Conservation (phyloP, 257 asterid species). For the Solanum bukasovii region DNA sequence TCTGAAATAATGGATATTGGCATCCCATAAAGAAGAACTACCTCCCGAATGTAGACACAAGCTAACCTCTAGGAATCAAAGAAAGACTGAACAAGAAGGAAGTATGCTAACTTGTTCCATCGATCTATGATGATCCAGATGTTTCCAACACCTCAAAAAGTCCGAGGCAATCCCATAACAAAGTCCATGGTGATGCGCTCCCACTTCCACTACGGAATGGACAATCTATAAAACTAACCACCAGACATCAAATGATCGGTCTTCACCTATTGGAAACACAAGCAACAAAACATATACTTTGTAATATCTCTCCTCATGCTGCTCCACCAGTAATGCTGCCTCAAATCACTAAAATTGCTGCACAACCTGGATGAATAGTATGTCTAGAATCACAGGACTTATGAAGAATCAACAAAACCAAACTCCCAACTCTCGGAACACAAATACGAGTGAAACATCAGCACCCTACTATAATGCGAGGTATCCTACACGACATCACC, state of each 20-base stretch:
- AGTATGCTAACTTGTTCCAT: not conserved
- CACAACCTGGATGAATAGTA: too few relatives aligned
- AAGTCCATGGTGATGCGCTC: not conserved
- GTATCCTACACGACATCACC: not conserved
- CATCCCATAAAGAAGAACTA: not conserved
- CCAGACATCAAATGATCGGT: too few relatives aligned
- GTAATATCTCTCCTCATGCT: not conserved
- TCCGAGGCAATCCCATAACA: not conserved
- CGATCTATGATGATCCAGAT: too few relatives aligned
- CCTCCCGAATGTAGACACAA: not conserved
- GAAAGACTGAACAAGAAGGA: too few relatives aligned
- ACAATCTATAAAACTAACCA: not conserved
- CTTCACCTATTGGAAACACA: not conserved
- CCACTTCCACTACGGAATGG: not conserved
- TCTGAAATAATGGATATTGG: not conserved
- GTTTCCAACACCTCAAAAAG: not conserved
- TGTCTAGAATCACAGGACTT: not conserved
- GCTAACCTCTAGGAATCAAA: not conserved
- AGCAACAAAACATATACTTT: too few relatives aligned
- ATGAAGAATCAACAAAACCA: not conserved
- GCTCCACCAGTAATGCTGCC: not conserved
- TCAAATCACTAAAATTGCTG: too few relatives aligned
- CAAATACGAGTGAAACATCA: not conserved
- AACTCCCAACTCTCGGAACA: not conserved
- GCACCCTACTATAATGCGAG: not conserved